These are phyloP conservation scores for Saccharomycopsis fodiens DNA, from an alignment of 805 yeast species.

Conservation along the genomic window DNA sequence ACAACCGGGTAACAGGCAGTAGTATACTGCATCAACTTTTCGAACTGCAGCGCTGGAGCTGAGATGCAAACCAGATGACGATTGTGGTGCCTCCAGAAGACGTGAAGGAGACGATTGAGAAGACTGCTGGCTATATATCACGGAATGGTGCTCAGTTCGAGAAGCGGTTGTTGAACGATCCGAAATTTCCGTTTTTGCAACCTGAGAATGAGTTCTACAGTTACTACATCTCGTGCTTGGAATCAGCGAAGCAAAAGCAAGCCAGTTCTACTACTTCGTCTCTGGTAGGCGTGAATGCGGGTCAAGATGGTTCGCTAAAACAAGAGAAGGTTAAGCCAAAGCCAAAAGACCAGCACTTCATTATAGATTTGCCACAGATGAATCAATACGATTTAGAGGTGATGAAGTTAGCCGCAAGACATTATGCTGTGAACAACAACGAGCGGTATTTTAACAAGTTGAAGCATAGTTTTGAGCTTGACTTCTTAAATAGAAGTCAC, in stretches of 20 bases:
- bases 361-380: slow-evolving; percentile 35
- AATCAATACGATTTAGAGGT: slow-evolving; percentile 52
- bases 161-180: slow-evolving; percentile 42
- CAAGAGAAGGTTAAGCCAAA: slow-evolving; percentile 5
- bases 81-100: slow-evolving; percentile 47
- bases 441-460: slow-evolving; percentile 29
- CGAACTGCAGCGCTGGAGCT: too few relatives aligned
- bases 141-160: slow-evolving; percentile 65
- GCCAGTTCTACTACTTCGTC: slow-evolving; percentile 13
- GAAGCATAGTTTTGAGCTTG: slow-evolving; percentile 41
- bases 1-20: too few relatives aligned
- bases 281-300: slow-evolving; percentile 2
- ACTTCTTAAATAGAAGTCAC: slow-evolving; percentile 54
- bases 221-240: slow-evolving; percentile 47
- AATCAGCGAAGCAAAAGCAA: slow-evolving; percentile 24
- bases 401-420: slow-evolving; percentile 65
- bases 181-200: slow-evolving; percentile 55
- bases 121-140: slow-evolving; percentile 62
- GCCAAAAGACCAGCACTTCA: slow-evolving; percentile 27
- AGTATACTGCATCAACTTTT: too few relatives aligned
- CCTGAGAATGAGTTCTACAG: slow-evolving; percentile 46
- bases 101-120: slow-evolving; percentile 47
- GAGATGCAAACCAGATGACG: too few relatives aligned
- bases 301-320: background rate
- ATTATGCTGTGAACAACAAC: slow-evolving; percentile 53